Percentiles rank a stretch among this genome's conserved stretches.
These are phyloP conservation scores for Aspergillus floridensis DNA, from an alignment of 2,329 filamentous ascomycete species.

Conservation along the genomic window DNA sequence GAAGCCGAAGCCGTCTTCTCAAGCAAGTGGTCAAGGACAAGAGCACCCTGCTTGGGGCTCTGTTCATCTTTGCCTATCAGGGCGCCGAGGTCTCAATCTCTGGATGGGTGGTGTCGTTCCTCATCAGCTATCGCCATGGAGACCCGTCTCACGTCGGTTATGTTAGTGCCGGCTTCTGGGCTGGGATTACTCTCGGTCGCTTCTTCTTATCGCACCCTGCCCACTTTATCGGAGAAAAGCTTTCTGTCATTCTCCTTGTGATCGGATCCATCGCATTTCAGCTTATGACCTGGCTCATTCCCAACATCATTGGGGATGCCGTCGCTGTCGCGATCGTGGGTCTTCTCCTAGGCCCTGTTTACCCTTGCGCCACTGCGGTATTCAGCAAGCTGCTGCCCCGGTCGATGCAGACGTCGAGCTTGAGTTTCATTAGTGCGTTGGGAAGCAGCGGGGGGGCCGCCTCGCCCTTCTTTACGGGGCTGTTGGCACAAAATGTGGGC, in stretches of 20 bases:
- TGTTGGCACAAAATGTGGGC: conserved; percentile 47
- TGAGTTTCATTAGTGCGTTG: conserved; percentile 41
- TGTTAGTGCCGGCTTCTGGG: conserved; percentile 68
- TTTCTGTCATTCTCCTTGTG: conserved; percentile 63
- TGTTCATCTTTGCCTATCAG: conserved; percentile 85
- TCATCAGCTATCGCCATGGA: conserved; percentile 70
- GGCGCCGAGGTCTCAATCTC: conserved; percentile 80
- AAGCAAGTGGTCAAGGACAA: conserved; percentile 52
- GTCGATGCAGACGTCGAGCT: conserved; percentile 39
- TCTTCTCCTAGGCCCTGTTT: conserved; percentile 73
- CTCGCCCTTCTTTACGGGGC: conserved; percentile 49
- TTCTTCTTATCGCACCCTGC: conserved; percentile 68
- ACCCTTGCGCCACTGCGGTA: conserved; percentile 65
- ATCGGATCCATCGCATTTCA: conserved; percentile 65
- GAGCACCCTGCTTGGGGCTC: conserved; percentile 68
- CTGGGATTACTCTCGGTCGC: conserved; percentile 72
- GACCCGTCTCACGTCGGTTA: conserved; percentile 72
- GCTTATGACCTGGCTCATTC: conserved; percentile 74
- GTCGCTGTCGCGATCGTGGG: conserved; percentile 69
- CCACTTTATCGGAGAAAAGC: conserved; percentile 66
- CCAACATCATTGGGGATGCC: conserved; percentile 69
- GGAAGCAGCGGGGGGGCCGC: conserved; percentile 44
- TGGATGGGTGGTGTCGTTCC: conserved; percentile 83
- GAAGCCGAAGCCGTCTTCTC: conserved; percentile 36
- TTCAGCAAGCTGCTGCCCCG: conserved; percentile 54